phyloP scores from a whole-genome alignment of 768 basidiomycete species.

The Boletus huronensis region DNA sequence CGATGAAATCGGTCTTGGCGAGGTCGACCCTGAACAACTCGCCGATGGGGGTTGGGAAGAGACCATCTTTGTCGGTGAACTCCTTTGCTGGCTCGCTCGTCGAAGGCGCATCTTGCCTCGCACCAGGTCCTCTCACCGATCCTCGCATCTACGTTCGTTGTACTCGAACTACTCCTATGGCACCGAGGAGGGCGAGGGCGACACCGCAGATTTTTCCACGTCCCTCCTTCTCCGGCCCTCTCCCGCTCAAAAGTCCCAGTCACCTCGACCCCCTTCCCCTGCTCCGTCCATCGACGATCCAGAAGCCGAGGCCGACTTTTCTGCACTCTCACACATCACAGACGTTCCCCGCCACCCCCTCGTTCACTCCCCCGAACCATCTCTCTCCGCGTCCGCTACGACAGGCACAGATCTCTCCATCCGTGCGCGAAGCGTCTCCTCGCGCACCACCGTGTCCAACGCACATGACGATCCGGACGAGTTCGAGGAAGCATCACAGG shows the following conservation, averaged over 20 bases:
- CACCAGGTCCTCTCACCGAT: neutral
- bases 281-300: neutral
- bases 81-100: constrained; percentile 68
- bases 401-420: constrained; percentile 33
- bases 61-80: constrained; percentile 58
- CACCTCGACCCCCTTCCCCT: constrained; percentile 1
- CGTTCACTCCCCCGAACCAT: constrained; percentile 31
- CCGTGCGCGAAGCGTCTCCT: constrained; percentile 26
- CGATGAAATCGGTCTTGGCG: constrained; percentile 59
- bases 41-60: constrained; percentile 66
- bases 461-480: constrained; percentile 6
- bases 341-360: constrained; percentile 32
- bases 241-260: neutral
- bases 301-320: constrained; percentile 2
- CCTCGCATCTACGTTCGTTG: constrained; percentile 12
- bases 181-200: constrained; percentile 15
- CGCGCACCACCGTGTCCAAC: constrained; percentile 21
- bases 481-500: constrained; percentile 13
- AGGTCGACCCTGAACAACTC: constrained; percentile 61
- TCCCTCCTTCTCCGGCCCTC: constrained; percentile 29
- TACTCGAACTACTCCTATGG: constrained; percentile 20
- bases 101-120: constrained; percentile 35
- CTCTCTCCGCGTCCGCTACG: constrained; percentile 34
- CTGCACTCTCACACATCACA: constrained; percentile 23
- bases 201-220: constrained; percentile 19